Evolutionary conservation across 2,329 filamentous ascomycete genomes (phyloP), one percentile per base, ranked within the genome.

Genomic region (Alternaria solani): DNA sequence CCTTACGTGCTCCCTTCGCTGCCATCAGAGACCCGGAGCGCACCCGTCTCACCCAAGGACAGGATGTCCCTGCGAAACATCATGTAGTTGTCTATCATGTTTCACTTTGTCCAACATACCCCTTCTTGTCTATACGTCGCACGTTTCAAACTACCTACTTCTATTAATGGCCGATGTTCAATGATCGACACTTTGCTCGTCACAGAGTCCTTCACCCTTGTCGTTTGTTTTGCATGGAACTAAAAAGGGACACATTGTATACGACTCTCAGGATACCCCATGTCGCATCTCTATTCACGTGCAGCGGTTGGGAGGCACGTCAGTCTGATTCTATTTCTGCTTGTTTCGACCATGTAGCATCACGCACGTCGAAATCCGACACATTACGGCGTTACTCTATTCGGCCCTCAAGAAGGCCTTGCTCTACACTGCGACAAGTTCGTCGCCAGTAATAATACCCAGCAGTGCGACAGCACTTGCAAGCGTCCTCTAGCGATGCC

Each of bases 51-150:
- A 57, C 76, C 76, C 14, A 70, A 67, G 39, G 67, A 69, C 56
- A 72, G 67, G 65, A 77, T 78, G 75, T 74, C 71, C 59, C 68
- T 78, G 32, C 69, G 69, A 58, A 69, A 69, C 66, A 74, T 78
- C 64, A 68, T 76, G 66, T 76, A 71, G 68, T 67, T 66, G 64
- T 64, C 53, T 36, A 54, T 60, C 58, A 66, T 62, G 67, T 71
- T 71, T 68, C 62, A 67, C 60, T 55, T 51, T 65, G 61, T 57
- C 30, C 55, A 62, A 57, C 61, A 65, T 68, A 66, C 60, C 68
- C 68, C 48, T 64, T 71, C 61, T 62, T 72, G 62, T 64, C 57
- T 58, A 62, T 64, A 64, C 32, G 25, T 42, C 47, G 34, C 43
- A 44, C 48, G 52, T 57, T 66, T 61, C 63, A 62, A 57, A 59